Base-by-base conservation (phyloP, 192 early-diverging fungal species). In the Powellomyces hirtus region DNA sequence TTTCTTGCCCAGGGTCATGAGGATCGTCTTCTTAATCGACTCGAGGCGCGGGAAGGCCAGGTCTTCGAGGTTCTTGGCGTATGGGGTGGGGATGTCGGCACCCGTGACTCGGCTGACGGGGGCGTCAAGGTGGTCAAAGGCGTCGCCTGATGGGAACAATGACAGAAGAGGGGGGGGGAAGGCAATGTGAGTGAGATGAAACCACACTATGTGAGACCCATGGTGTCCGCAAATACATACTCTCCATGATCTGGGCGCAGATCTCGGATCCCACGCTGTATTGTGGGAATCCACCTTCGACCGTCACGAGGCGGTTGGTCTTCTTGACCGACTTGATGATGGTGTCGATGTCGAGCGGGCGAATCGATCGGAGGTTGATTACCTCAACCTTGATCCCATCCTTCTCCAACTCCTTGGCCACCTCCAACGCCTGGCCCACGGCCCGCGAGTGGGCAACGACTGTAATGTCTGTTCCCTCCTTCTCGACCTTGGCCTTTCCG, bases 81-180 rank as follows among this genome's bases (percentile, higher is more conserved):
- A 98, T 55, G 97, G 95, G 77, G 93, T 98, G 50, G 97, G 97
- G 61, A 96, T 86, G 80, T 98, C 97, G 69, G 97, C 97, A 77
- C 95, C 94, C 44, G 95, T 93, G 31, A 98, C 81, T 73, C 97
- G 89, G 79, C 80, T 79, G 45, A 98, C 86, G 13, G 97, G 97
- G 33, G 95, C 91, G 85, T 98, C 95, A 37, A 98, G 86, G 77
- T 94, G 84, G 81, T 97, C 91, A 75, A 96, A 98, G 36, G 87
- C 94, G 68, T 98, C 95, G 51, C 87, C 81, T 83, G 38, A 35
- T n/a, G 38, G 16, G 8, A 40, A 24, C 0, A 46, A 50, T 2
- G 6, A 30, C 22, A 40, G n/a, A n/a, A n/a, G n/a, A n/a, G n/a
- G n/a, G 24, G 52, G 13, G n/a, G n/a, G n/a, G 27, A 31, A 34